Evolutionary conservation across 331 rosid species (phyloP), one percentile per base, ranked within the genome.

Genomic region (Malus hybrid): DNA sequence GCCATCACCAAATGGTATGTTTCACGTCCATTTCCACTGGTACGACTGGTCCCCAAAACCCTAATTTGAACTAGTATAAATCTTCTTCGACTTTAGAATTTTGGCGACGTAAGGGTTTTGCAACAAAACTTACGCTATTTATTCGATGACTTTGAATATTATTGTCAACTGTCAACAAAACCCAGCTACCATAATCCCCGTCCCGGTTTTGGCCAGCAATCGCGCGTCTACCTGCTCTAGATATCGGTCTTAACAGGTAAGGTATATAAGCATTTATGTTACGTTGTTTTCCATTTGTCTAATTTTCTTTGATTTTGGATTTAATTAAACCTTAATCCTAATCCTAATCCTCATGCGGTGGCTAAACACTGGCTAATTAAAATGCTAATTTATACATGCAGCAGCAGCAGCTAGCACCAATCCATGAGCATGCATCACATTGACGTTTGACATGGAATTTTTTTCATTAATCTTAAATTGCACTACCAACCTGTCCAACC

Each of bases 401-500:
- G 39, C 66, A 28, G 10, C 36, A 75, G 70, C 77, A 85, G 48
- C 48, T 42, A 3, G 48, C 48, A 42, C 44, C 44, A 2, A 2
- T 39, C 3, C 44, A 39, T 39, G 11, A 9, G 44, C 44, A 39
- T 39, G 68, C 70, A 16, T 69, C 75, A 74, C 64, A 75, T 81
- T 81, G 88, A 85, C 82, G 72, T 77, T 77, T 83, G 66, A 72
- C 81, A 79, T 64, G 29, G 24, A 67, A 52, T 48, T 1, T 32
- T 32, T 36, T 24, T 0, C 20, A 63, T 78, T 57, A 53, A 46
- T 28, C 44, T 71, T 63, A 62, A 62, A 46, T 72, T 84, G 75
- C 79, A 52, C 5, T 60, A 20, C 70, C 79, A 73, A 75, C 34
- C 44, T 3, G 44, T 36, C 77, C 81, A 74, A 69, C 70, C 74